Evolutionary conservation across 2,329 filamentous ascomycete species (phyloP), one percentile per base, ranked within the genome.

Genomic region (Pseudodiploospora longispora): DNA sequence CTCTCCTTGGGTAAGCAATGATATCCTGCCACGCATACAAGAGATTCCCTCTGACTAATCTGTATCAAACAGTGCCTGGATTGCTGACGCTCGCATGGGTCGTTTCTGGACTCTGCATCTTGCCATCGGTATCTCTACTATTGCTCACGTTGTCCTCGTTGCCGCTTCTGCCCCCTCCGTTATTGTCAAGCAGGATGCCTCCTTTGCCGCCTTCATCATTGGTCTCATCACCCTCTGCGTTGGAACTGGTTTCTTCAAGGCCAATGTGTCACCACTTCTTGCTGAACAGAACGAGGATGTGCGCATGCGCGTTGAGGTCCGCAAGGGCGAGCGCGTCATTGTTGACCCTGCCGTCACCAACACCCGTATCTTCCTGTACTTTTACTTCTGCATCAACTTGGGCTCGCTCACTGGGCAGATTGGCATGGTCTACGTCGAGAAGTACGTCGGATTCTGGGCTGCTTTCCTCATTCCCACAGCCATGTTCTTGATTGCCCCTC

Each of bases 241-340:
- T 30, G 85, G 85, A 36, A 87, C 84, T 1, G 85, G 85, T 49
- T 83, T 86, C 56, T 88, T 90, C 76, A 91, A 90, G 70, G 78
- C 82, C 50, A 90, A 90, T 57, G 84, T 90, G 36, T 80, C 82
- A 0, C 81, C 83, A 1, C 67, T 87, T 12, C 76, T 87, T 44
- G 82, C 82, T 19, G 83, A 87, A 55, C 83, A 87, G 62, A 82
- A 83, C 59, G 71, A 69, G 31, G 75, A 79, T 46, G 72, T 69
- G 4, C 74, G 70, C 48, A 74, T 80, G 50, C 73, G 71, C 40
- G 71, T 86, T 43, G 69, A 76, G 52, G 74, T 70, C 3, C 65
- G 69, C 35, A 64, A 66, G 10, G 83, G 83, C 43, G 75, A 85
- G 63, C 79, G 79, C 19, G 80, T 86, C 50, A 83, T 87, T 50